Percentiles rank a stretch among this genome's conserved stretches.
Conservation (phyloP, 768 basidiomycete species). For the Paxillus rubicundulus region DNA sequence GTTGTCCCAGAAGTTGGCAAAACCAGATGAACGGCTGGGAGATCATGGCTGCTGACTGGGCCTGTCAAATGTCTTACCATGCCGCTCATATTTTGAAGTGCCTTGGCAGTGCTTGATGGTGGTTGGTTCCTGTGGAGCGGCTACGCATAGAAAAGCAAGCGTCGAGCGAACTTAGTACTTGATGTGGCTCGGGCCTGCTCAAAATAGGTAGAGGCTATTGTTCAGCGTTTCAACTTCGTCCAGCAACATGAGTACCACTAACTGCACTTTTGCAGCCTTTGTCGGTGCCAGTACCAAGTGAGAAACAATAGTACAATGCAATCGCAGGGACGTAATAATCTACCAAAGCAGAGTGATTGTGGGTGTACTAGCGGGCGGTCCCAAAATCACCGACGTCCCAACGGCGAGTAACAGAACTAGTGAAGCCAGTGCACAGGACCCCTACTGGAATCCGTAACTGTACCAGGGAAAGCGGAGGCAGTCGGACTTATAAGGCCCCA, state of each 20-base stretch:
- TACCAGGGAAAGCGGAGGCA: background rate
- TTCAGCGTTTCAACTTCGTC: too few species aligned
- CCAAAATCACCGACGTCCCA: too few species aligned
- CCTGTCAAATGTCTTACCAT: background rate
- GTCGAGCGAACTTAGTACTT: too few species aligned
- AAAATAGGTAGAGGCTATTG: too few species aligned
- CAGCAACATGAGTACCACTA: too few species aligned
- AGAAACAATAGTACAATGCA: background rate
- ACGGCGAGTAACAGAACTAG: too few species aligned
- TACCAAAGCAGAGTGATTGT: background rate
- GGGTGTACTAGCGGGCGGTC: too few species aligned
- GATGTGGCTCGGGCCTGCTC: too few species aligned
- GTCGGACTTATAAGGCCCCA: background rate
- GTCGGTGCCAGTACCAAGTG: background rate
- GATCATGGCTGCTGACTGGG: background rate
- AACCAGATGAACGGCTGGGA: background rate
- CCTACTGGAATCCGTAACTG: too few species aligned
- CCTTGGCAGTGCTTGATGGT: background rate
- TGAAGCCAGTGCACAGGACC: too few species aligned
- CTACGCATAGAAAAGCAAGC: background rate
- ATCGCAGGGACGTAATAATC: background rate
- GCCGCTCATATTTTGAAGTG: background rate
- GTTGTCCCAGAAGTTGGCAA: too few species aligned
- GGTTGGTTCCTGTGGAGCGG: background rate
- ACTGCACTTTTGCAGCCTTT: background rate